Evolutionary conservation across 768 basidiomycete species (phyloP).

Genomic region (Mycena alexandri): DNA sequence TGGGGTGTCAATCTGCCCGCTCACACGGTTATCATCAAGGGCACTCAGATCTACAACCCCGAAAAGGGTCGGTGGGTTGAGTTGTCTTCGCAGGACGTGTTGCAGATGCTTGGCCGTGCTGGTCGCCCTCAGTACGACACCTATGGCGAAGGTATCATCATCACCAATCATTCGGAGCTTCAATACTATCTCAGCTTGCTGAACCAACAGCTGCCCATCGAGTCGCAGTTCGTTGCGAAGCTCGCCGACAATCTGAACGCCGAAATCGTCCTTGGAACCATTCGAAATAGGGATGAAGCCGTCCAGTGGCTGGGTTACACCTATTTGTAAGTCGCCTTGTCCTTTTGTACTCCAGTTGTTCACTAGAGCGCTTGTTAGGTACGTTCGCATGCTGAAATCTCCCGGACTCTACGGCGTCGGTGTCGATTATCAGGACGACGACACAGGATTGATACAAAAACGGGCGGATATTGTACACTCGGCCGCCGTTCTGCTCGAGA

Average conservation of each 20-base stretch:
- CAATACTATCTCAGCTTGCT: slow-evolving; percentile 96
- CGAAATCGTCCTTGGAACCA: slow-evolving; percentile 94
- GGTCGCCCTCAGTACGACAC: slow-evolving; percentile 98
- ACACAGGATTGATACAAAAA: slow-evolving; percentile 87
- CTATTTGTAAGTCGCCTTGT: slow-evolving; percentile 68
- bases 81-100: slow-evolving; percentile 92
- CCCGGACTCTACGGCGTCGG: slow-evolving; percentile 91
- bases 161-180: slow-evolving; percentile 96
- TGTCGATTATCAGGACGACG: slow-evolving; percentile 92
- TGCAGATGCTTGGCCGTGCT: slow-evolving; percentile 98
- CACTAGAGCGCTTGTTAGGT: slow-evolving; percentile 59
- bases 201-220: slow-evolving; percentile 98
- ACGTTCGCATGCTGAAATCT: slow-evolving; percentile 93
- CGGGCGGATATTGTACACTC: slow-evolving; percentile 94
- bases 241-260: slow-evolving; percentile 97
- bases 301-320: slow-evolving; percentile 98
- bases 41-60: slow-evolving; percentile 99
- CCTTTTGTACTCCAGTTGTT: slow-evolving; percentile 20
- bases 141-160: slow-evolving; percentile 97
- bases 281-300: slow-evolving; percentile 95
- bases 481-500: slow-evolving; percentile 93
- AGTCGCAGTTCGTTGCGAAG: slow-evolving; percentile 92
- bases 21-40: slow-evolving; percentile 98
- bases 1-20: slow-evolving; percentile 99
- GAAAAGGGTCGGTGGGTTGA: slow-evolving; percentile 99